These are phyloP conservation scores for Aspergillus sclerotiicarbonarius DNA, from an alignment of 495 filamentous ascomycete genomes.

Conservation along the genomic window DNA sequence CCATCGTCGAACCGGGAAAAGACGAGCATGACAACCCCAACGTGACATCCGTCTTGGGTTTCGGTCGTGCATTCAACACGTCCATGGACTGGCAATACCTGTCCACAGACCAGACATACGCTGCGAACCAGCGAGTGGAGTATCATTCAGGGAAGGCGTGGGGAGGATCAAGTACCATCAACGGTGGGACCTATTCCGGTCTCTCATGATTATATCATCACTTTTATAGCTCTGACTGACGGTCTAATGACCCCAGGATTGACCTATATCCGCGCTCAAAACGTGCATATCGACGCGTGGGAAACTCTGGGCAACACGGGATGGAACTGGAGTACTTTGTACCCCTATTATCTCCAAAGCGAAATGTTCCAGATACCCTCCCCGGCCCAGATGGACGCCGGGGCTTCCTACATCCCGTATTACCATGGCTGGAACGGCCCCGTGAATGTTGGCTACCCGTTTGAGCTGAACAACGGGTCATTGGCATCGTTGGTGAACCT, in stretches of 20 bases:
- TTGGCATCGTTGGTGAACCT: no score
- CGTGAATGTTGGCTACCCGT: no score
- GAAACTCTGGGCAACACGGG: conserved; percentile 57
- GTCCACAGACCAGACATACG: conserved; percentile 42
- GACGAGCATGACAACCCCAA: conserved; percentile 46
- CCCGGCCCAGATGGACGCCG: no score
- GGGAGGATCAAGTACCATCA: conserved; percentile 52
- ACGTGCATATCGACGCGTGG: conserved; percentile 53
- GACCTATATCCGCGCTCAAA: conserved; percentile 43
- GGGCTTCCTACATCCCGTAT: no score
- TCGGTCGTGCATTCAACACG: conserved; percentile 37
- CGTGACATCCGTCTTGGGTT: conserved; percentile 40
- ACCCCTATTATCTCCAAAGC: conserved; percentile 56
- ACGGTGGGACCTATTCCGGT: conserved; percentile 35
- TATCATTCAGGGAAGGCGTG: conserved; percentile 45
- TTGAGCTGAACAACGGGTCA: no score
- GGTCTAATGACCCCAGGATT: conserved; percentile 32
- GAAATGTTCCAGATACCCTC: conserved; percentile 13
- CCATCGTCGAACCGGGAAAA: conserved; percentile 53
- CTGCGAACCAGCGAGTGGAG: conserved; percentile 34
- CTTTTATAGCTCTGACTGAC: not conserved
- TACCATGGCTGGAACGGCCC: no score
- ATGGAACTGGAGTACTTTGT: conserved; percentile 60
- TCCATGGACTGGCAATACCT: conserved; percentile 51
- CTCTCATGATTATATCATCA: not conserved